Evolutionary conservation across 495 filamentous ascomycete species (phyloP), one percentile per base, ranked within the genome.

Genomic region (Immersiella caudata): DNA sequence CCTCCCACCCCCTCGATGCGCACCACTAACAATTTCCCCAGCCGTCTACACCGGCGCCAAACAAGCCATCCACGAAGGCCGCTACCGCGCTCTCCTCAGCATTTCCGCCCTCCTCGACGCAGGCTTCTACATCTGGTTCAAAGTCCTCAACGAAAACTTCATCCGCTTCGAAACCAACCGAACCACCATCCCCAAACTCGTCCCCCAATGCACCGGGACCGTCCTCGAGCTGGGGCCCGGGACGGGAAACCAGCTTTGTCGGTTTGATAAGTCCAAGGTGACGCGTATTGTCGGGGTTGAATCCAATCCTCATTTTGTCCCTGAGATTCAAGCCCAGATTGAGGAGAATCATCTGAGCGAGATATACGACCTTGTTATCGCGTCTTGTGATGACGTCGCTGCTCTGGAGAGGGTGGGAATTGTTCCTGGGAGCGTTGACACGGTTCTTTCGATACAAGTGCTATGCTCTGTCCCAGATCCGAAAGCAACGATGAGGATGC

Each of bases 51-150:
- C n/a, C n/a, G n/a, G n/a, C n/a, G n/a, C n/a, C n/a, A n/a, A n/a
- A n/a, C n/a, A n/a, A n/a, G n/a, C n/a, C n/a, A n/a, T n/a, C n/a
- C n/a, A n/a, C n/a, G n/a, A n/a, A n/a, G n/a, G n/a, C n/a, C n/a
- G n/a, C n/a, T n/a, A n/a, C 49, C 4, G 16, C 4, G 21, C 36
- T 25, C 36, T 62, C 36, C 22, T 62, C 18, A 33, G 22, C 46
- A 12, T 62, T 21, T 33, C 36, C 22, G 24, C 16, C 36, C 35
- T 52, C 22, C 40, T 50, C 1, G 46, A 62, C 40, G 36, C 21
- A 6, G 60, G 60, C 22, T 62, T 62, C 36, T 62, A 50, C 60
- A 22, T 46, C 25, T 62, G n/a, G n/a, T n/a, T n/a, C n/a, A n/a
- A n/a, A n/a, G n/a, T n/a, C n/a, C n/a, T n/a, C n/a, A n/a, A n/a